phyloP scores from a whole-genome alignment of 306 rosid species.

The Pachyrhizus erosus region DNA sequence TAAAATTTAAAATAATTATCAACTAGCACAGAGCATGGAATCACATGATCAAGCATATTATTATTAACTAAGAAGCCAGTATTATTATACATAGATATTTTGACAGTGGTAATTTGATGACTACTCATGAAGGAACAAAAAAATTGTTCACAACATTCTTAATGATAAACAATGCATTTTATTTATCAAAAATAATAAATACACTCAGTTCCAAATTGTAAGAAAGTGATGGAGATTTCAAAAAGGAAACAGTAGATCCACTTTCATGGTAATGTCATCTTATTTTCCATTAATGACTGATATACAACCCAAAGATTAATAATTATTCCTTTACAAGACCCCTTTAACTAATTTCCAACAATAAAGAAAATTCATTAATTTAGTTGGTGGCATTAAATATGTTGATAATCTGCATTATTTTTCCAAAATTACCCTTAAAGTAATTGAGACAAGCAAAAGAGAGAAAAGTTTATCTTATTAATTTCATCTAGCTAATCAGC shows the following conservation, averaged over 20 bases:
- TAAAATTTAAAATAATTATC: neutral
- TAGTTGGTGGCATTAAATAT: no score
- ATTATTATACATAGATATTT: neutral
- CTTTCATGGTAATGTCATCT: slow-evolving; percentile 13
- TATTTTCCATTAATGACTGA: neutral
- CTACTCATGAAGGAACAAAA: neutral
- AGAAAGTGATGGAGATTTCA: slow-evolving; percentile 7
- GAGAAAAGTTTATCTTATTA: no score
- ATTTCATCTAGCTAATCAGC: no score
- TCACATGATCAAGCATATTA: neutral
- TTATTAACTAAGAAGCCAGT: neutral
- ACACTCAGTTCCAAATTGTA: neutral
- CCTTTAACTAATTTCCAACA: neutral
- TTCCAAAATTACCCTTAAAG: no score
- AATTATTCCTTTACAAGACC: neutral
- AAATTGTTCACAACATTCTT: neutral
- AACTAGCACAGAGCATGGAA: slow-evolving; percentile 9
- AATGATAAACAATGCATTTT: slow-evolving; percentile 14
- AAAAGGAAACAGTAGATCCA: neutral
- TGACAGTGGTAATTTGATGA: neutral
- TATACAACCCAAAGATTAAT: slow-evolving; percentile 16
- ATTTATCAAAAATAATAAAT: slow-evolving; percentile 9
- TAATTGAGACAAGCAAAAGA: no score
- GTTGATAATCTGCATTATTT: no score
- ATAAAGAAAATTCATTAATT: no score